These are phyloP conservation scores for Ballota nigra DNA, from an alignment of 257 asterid genomes.

Conservation along the genomic window DNA sequence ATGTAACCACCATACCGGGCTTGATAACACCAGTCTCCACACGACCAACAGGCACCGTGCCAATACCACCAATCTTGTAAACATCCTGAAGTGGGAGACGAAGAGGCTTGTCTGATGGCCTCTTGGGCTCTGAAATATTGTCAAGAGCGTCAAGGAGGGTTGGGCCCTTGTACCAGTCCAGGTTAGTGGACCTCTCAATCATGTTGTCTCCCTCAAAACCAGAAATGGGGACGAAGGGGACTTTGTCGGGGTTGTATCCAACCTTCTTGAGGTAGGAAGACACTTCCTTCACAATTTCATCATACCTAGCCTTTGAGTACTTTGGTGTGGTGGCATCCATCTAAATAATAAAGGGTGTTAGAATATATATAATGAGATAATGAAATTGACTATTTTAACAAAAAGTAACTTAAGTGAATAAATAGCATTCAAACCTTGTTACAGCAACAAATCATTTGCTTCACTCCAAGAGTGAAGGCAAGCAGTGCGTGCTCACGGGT, in stretches of 20 bases:
- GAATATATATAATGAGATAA: not conserved
- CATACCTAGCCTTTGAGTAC: constrained; percentile 75
- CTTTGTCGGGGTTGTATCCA: constrained; percentile 82
- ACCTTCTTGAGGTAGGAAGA: constrained; percentile 81
- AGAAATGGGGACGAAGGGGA: constrained; percentile 74
- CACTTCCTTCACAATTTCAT: constrained; percentile 79
- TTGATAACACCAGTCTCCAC: constrained; percentile 51
- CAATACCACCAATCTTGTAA: constrained; percentile 84
- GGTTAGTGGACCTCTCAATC: constrained; percentile 58
- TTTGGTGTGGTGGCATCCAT: constrained; percentile 87
- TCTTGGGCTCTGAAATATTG: constrained; percentile 61
- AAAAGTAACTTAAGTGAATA: too few relatives aligned
- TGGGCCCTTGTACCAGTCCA: constrained; percentile 66
- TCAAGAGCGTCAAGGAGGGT: constrained; percentile 58
- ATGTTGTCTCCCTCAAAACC: constrained; percentile 45
- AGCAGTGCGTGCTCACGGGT: constrained; percentile 86
- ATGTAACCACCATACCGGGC: constrained; percentile 75
- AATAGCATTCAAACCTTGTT: constrained; percentile 48
- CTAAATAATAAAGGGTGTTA: constrained; percentile 26
- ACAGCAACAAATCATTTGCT: constrained; percentile 82
- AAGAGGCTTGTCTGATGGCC: constrained; percentile 73
- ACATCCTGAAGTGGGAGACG: constrained; percentile 87
- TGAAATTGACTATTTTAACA: not conserved
- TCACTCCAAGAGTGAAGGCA: constrained; percentile 86
- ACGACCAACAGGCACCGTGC: constrained; percentile 52